These are phyloP conservation scores for Pharus latifolius DNA, from an alignment of 176 grass and related monocot species.

Conservation along the genomic window DNA sequence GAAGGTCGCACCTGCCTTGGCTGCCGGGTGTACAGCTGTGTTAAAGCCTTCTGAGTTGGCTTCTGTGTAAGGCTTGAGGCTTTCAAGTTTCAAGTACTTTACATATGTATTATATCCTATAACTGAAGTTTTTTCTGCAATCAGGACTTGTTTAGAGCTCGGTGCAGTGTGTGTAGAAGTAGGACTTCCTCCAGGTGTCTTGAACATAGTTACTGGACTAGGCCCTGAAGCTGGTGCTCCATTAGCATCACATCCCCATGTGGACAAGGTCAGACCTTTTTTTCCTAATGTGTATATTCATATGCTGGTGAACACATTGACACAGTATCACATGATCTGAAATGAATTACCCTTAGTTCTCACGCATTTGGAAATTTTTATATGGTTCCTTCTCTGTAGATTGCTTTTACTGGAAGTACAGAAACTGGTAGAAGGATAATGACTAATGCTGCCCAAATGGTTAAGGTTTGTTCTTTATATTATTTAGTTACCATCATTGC, in stretches of 20 bases:
- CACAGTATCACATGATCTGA: background rate
- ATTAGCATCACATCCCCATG: slow-evolving; percentile 77
- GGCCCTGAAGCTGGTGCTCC: slow-evolving; percentile 89
- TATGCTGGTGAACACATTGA: background rate
- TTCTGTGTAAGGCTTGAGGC: slow-evolving; percentile 63
- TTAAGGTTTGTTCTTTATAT: slow-evolving; percentile 64
- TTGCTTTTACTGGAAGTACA: slow-evolving; percentile 90
- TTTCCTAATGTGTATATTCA: slow-evolving; percentile 7
- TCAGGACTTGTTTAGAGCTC: slow-evolving; percentile 92
- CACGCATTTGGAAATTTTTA: background rate
- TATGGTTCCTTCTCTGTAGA: slow-evolving; percentile 25
- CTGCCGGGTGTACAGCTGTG: slow-evolving; percentile 90
- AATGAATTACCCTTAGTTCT: background rate
- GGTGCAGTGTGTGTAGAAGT: slow-evolving; percentile 76
- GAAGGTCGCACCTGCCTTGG: slow-evolving; percentile 96
- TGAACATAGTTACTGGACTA: slow-evolving; percentile 90
- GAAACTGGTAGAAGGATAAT: slow-evolving; percentile 93
- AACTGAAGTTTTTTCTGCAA: background rate
- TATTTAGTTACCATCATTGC: background rate
- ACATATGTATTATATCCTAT: background rate
- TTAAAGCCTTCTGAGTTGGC: slow-evolving; percentile 82
- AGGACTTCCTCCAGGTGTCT: slow-evolving; percentile 70
- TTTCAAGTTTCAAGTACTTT: background rate
- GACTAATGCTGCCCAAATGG: slow-evolving; percentile 74
- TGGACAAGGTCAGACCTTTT: slow-evolving; percentile 69